Percentiles rank a stretch among this genome's conserved stretches.
phyloP scores from a whole-genome alignment of 345 rosid species.

The Eucalyptus pauciflora region DNA sequence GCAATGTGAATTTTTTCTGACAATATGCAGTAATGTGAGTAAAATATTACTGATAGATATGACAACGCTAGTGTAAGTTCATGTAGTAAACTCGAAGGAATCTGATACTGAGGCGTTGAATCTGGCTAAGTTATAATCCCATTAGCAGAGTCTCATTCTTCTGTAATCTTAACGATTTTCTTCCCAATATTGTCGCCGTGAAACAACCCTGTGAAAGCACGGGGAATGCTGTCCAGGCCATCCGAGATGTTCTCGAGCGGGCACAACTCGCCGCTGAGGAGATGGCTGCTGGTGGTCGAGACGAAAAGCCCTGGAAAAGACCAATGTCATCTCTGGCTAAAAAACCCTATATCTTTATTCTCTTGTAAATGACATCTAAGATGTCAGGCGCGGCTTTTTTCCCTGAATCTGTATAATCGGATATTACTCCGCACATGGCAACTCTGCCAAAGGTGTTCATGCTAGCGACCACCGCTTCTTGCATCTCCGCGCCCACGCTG shows the following conservation, averaged over 20 bases:
- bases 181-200: constrained; percentile 26
- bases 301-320: constrained; percentile 15
- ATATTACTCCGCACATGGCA: constrained; percentile 42
- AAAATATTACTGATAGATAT: too few species aligned
- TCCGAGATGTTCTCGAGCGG: constrained; percentile 32
- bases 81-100: neutral
- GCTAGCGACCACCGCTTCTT: constrained; percentile 30
- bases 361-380: constrained; percentile 34
- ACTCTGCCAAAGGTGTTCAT: constrained; percentile 44
- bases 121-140: neutral
- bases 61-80: too few species aligned
- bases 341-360: constrained; percentile 44
- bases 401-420: constrained; percentile 22
- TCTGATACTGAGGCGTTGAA: neutral
- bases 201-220: constrained; percentile 26
- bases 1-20: too few species aligned
- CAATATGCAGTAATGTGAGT: too few species aligned
- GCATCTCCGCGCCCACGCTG: constrained; percentile 50
- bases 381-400: constrained; percentile 25
- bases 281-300: constrained; percentile 18
- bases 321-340: constrained; percentile 17
- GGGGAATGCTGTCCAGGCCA: constrained; percentile 39
- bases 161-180: neutral
- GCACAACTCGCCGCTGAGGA: constrained; percentile 9
- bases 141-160: neutral